Evolutionary conservation across 225 moss, liverwort and hornwort species (phyloP).

Genomic region (Pleurozium schreberi): DNA sequence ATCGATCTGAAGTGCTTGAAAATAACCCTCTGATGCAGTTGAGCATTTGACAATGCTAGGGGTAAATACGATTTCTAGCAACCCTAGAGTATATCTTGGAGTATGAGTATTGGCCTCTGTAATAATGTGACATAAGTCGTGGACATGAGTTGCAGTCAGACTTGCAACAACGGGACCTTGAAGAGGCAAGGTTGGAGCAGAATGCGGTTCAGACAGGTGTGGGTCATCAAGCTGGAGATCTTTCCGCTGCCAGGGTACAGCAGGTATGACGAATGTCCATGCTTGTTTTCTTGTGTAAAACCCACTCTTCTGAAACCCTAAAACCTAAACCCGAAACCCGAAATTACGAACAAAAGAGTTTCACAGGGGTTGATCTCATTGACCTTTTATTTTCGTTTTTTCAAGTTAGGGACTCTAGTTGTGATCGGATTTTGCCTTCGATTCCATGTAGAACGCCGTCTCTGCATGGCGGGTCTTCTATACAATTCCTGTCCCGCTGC

Average conservation of each 20-base stretch:
- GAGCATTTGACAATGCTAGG: neutral
- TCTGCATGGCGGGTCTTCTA: neutral
- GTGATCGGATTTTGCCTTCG: neutral
- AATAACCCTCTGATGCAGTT: neutral
- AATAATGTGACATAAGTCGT: neutral
- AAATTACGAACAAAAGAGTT: neutral
- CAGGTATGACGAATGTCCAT: slow-evolving; percentile 27
- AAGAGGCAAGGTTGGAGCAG: slow-evolving; percentile 29
- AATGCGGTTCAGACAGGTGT: slow-evolving; percentile 20
- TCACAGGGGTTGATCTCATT: neutral
- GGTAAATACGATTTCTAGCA: neutral
- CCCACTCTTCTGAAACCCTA: neutral
- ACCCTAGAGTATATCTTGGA: neutral
- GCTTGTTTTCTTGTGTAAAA: neutral
- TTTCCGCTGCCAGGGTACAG: slow-evolving; percentile 13
- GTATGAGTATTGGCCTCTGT: neutral
- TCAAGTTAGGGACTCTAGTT: neutral
- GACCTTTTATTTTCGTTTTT: neutral
- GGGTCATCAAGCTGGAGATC: slow-evolving; percentile 22
- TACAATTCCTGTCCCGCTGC: neutral
- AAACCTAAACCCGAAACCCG: neutral
- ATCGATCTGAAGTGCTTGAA: neutral
- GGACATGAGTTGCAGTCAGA: slow-evolving; percentile 51
- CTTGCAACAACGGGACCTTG: slow-evolving; percentile 53
- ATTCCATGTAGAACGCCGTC: neutral